Evolutionary conservation across 2,329 filamentous ascomycete species (phyloP).

Genomic region (Fulvia fulva): DNA sequence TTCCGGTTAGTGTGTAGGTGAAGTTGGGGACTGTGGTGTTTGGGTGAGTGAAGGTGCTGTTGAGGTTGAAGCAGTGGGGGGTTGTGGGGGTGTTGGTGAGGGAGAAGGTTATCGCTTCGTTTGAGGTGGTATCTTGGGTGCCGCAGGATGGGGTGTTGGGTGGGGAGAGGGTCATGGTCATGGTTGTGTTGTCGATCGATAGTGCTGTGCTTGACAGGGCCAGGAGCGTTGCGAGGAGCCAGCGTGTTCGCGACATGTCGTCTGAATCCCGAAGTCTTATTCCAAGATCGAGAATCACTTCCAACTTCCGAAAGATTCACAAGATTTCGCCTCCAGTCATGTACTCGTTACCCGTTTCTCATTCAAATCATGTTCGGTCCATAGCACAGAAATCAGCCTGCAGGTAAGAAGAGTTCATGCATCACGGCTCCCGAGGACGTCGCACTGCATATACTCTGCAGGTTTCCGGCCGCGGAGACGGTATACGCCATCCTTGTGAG

Average conservation of each 20-base stretch:
- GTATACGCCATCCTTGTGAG: background rate
- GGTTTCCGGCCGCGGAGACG: background rate
- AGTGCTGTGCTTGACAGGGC: background rate
- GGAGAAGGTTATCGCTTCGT: background rate
- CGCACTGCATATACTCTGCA: background rate
- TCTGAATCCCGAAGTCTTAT: too few relatives aligned
- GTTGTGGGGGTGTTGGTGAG: background rate
- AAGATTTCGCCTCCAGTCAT: too few relatives aligned
- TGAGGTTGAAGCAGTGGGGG: background rate
- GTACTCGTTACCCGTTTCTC: too few relatives aligned
- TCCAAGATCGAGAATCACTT: too few relatives aligned
- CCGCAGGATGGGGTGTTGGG: background rate
- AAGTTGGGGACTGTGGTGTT: background rate
- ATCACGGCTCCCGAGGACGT: background rate
- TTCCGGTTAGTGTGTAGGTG: background rate
- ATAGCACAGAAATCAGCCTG: background rate
- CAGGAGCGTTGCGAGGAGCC: background rate
- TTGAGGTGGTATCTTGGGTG: background rate
- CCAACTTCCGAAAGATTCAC: too few relatives aligned
- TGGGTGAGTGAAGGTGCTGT: background rate
- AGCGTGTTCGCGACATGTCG: background rate
- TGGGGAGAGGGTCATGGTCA: background rate
- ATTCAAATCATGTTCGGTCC: too few relatives aligned
- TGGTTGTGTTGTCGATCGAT: background rate
- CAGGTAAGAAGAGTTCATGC: background rate